Percentiles rank a stretch among this genome's conserved stretches.
Evolutionary conservation across 2,329 filamentous ascomycete genomes (phyloP).

Genomic region (Pseudogymnoascus sp.): DNA sequence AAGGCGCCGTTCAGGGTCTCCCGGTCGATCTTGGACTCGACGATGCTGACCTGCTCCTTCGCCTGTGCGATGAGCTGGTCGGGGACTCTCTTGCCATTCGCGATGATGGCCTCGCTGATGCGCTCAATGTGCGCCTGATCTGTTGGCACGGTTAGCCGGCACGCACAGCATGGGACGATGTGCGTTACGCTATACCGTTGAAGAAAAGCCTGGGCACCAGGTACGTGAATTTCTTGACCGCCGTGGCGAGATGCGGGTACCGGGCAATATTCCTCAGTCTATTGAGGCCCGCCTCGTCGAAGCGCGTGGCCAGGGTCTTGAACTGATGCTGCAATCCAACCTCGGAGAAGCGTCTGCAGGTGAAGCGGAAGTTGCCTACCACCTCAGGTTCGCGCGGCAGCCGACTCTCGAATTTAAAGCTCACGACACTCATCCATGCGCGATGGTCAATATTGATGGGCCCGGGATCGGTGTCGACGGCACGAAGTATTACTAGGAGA

Average conservation of each 20-base stretch:
- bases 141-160: slow-evolving; percentile 2
- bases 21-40: slow-evolving; percentile 17
- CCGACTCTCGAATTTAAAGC: slow-evolving; percentile 3
- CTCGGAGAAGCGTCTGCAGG: slow-evolving; percentile 41
- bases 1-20: slow-evolving; percentile 19
- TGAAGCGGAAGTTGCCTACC: slow-evolving; percentile 33
- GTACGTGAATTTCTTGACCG: slow-evolving; percentile 53
- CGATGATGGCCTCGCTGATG: slow-evolving; percentile 7
- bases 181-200: slow-evolving; percentile 33
- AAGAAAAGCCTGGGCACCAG: slow-evolving; percentile 49
- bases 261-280: slow-evolving; percentile 40
- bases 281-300: slow-evolving; percentile 40
- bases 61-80: slow-evolving; percentile 16
- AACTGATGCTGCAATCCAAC: slow-evolving; percentile 44
- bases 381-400: slow-evolving; percentile 1
- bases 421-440: slow-evolving; percentile 6
- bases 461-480: slow-evolving; percentile 1
- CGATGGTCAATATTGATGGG: slow-evolving; percentile 5
- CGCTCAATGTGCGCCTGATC: slow-evolving; percentile 6
- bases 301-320: slow-evolving; percentile 39
- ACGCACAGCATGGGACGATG: not conserved
- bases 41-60: slow-evolving; percentile 20
- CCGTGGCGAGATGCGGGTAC: slow-evolving; percentile 39
- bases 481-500: slow-evolving; percentile 5
- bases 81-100: not conserved